Evolutionary conservation across 2,329 filamentous ascomycete genomes (phyloP).

Genomic region (Penicillium sp.): DNA sequence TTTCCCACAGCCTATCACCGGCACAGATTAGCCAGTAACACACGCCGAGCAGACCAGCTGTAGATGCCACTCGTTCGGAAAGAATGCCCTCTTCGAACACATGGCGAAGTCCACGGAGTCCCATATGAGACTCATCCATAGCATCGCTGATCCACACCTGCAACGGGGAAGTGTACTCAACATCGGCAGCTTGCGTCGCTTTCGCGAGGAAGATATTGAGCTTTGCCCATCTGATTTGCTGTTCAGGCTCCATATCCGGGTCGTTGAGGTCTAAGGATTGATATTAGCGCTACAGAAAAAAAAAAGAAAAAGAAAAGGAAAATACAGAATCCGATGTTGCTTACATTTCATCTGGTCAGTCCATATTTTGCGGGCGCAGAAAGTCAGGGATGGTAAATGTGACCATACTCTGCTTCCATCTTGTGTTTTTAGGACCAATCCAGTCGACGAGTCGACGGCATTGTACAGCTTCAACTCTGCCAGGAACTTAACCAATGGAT

Average conservation of each 20-base stretch:
- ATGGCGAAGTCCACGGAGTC: neutral
- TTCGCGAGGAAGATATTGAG: conserved; percentile 2
- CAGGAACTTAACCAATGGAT: neutral
- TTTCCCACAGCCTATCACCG: conserved; percentile 5
- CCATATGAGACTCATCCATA: conserved; percentile 3
- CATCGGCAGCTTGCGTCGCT: conserved; percentile 1
- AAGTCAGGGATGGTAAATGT: neutral
- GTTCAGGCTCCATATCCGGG: neutral
- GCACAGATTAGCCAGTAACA: conserved; percentile 7
- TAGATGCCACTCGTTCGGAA: neutral
- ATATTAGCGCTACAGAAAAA: neutral
- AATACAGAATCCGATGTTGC: neutral
- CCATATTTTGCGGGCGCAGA: neutral
- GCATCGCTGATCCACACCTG: conserved; percentile 2
- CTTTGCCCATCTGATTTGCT: conserved; percentile 5
- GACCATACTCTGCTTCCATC: conserved; percentile 7
- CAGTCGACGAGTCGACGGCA: conserved; percentile 2
- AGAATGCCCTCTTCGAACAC: conserved; percentile 1
- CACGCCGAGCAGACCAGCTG: neutral
- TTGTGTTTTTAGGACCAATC: neutral
- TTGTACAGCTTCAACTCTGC: conserved; percentile 4
- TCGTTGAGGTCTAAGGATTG: neutral
- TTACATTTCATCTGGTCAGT: neutral
- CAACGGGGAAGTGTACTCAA: neutral
- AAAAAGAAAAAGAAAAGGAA: too few species aligned